Conservation (phyloP, 108 stramenopile species). For the Conticribra guillardii region DNA sequence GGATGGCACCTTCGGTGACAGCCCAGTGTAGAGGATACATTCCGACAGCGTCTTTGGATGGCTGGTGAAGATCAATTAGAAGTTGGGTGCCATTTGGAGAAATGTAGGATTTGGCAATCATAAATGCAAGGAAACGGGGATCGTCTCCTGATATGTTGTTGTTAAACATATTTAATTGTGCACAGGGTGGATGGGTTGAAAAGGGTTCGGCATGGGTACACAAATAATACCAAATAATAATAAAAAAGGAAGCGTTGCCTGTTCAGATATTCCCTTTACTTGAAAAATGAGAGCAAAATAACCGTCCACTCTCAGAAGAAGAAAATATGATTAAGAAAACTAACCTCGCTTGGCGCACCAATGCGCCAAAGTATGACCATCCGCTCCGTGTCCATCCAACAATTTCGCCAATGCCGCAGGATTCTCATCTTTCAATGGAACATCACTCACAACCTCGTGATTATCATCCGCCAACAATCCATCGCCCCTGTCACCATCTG, state of each 20-base stretch:
- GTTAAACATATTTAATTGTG: no score
- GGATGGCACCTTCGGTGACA: slow-evolving; percentile 87
- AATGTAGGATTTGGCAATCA: slow-evolving; percentile 56
- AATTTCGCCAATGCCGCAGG: slow-evolving; percentile 37
- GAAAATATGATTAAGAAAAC: slow-evolving; percentile 37
- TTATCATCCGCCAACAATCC: not conserved
- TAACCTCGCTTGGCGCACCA: slow-evolving; percentile 92
- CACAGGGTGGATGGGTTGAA: not conserved
- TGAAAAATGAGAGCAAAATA: no score
- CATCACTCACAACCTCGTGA: slow-evolving; percentile 2
- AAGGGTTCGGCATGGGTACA: not conserved
- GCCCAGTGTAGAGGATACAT: slow-evolving; percentile 98
- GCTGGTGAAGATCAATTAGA: slow-evolving; percentile 52
- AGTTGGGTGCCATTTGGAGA: slow-evolving; percentile 29
- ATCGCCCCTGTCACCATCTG: slow-evolving; percentile 6
- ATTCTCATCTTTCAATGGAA: slow-evolving; percentile 28
- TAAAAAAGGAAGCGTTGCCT: no score
- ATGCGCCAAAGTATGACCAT: slow-evolving; percentile 89
- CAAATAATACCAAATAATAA: no score
- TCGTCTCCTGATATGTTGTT: slow-evolving; percentile 59
- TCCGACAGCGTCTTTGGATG: slow-evolving; percentile 76
- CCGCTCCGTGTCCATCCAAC: slow-evolving; percentile 56
- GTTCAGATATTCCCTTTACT: no score
- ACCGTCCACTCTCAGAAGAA: no score
- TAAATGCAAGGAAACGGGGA: slow-evolving; percentile 61